phyloP scores from a whole-genome alignment of 2,329 filamentous ascomycete genomes.

The Rugonectria rugulosa region DNA sequence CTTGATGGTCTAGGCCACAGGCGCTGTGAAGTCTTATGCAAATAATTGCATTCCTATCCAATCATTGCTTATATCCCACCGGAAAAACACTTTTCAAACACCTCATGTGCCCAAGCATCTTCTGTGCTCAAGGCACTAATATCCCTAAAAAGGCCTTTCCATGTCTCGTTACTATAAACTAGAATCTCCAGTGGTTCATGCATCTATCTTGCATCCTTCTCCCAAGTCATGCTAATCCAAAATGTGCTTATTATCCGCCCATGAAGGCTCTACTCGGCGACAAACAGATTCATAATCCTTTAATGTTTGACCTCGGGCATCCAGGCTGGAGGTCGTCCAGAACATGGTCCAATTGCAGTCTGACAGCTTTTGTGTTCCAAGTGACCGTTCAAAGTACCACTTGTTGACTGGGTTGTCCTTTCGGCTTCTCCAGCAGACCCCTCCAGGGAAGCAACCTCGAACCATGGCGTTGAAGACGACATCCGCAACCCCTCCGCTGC shows the following conservation, averaged over 20 bases:
- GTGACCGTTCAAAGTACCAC: slow-evolving; percentile 96
- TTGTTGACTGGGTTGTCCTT: slow-evolving; percentile 96
- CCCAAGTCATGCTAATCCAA: too few relatives aligned
- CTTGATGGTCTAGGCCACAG: too few relatives aligned
- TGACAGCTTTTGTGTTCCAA: slow-evolving; percentile 81
- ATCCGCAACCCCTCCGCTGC: slow-evolving; percentile 90
- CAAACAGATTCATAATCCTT: slow-evolving; percentile 80
- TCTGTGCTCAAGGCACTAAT: too few relatives aligned
- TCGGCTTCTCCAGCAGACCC: slow-evolving; percentile 91
- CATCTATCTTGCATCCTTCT: too few relatives aligned
- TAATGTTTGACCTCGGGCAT: slow-evolving; percentile 63
- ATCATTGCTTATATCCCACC: too few relatives aligned
- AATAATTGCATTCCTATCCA: too few relatives aligned
- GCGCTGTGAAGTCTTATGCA: too few relatives aligned
- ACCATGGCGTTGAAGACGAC: slow-evolving; percentile 98
- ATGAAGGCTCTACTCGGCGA: slow-evolving; percentile 67
- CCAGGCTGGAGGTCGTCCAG: slow-evolving; percentile 81
- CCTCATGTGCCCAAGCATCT: too few relatives aligned
- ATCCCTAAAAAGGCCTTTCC: too few relatives aligned
- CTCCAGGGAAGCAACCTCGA: slow-evolving; percentile 82
- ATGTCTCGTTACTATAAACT: too few relatives aligned
- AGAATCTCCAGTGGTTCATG: too few relatives aligned
- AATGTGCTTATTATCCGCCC: slow-evolving; percentile 65
- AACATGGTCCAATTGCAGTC: slow-evolving; percentile 98
- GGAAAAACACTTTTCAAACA: too few relatives aligned